phyloP scores from a whole-genome alignment of 2,329 filamentous ascomycete genomes.

The Fonsecaea erecta region DNA sequence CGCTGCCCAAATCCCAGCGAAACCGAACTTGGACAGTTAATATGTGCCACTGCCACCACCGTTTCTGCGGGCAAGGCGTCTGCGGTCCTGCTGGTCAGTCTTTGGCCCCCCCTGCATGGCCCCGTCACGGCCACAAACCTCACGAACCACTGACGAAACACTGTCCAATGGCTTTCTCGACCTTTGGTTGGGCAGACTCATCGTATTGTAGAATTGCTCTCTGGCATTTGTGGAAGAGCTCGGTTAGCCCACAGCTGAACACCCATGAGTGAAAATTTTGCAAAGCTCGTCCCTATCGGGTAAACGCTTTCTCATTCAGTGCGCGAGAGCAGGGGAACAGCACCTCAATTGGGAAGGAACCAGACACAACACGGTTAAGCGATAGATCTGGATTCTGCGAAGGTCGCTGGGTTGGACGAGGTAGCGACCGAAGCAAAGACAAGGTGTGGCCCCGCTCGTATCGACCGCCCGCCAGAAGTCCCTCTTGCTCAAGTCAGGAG shows the following conservation, averaged over 20 bases:
- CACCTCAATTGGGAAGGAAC: constrained; percentile 6
- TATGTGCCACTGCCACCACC: neutral
- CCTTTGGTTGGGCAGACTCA: constrained; percentile 13
- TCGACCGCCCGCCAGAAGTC: constrained; percentile 5
- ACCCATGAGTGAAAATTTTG: constrained; percentile 8
- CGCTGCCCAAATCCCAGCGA: constrained; percentile 8
- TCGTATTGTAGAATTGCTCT: neutral
- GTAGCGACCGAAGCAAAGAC: neutral
- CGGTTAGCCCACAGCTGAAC: constrained; percentile 1
- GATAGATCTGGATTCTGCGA: constrained; percentile 5
- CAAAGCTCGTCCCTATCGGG: constrained; percentile 11
- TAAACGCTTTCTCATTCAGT: constrained; percentile 16
- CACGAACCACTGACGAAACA: constrained; percentile 12
- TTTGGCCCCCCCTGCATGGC: constrained; percentile 23
- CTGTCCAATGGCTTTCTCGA: constrained; percentile 2
- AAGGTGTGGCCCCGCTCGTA: constrained; percentile 16
- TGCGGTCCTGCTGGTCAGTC: constrained; percentile 2
- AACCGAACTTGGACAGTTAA: neutral
- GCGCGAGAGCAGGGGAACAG: neutral
- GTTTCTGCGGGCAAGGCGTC: neutral
- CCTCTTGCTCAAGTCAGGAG: neutral
- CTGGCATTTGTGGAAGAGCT: constrained; percentile 5
- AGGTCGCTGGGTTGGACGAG: neutral
- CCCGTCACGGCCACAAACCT: constrained; percentile 15
- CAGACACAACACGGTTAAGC: constrained; percentile 6